Percentiles rank a stretch among this genome's conserved stretches.
Evolutionary conservation across 2,329 filamentous ascomycete genomes (phyloP).

Genomic region (Ploettnerulaceae sp.): DNA sequence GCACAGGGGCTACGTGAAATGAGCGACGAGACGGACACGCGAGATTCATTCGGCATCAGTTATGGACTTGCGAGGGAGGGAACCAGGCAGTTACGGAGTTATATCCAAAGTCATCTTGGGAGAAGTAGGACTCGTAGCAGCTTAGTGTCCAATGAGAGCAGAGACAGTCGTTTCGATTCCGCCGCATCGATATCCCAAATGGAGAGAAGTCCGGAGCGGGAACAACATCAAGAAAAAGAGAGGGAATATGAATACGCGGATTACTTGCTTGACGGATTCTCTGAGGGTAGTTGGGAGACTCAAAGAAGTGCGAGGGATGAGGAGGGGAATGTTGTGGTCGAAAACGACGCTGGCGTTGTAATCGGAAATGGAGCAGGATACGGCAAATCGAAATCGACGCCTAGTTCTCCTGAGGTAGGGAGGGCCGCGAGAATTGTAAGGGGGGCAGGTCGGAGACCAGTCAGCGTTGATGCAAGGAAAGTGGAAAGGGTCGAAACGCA

Average conservation of each 20-base stretch:
- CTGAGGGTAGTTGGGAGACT: conserved; percentile 26
- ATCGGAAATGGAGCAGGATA: conserved; percentile 2
- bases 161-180: conserved; percentile 30
- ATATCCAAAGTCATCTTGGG: conserved; percentile 21
- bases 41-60: conserved; percentile 25
- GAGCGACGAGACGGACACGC: conserved; percentile 8
- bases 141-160: conserved; percentile 16
- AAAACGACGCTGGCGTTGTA: background rate
- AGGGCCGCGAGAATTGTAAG: conserved; percentile 18
- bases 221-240: background rate
- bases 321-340: conserved; percentile 12
- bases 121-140: conserved; percentile 19
- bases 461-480: conserved; percentile 24
- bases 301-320: conserved; percentile 14
- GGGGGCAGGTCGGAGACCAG: conserved; percentile 21
- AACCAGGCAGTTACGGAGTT: conserved; percentile 27
- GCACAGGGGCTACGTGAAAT: conserved; percentile 12
- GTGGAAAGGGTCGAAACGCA: conserved; percentile 6
- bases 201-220: background rate
- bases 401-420: conserved; percentile 7
- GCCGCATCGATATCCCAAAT: conserved; percentile 19
- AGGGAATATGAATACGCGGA: conserved; percentile 18
- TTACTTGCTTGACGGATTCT: conserved; percentile 17
- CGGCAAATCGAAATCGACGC: background rate
- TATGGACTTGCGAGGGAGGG: conserved; percentile 28